Base-by-base conservation (phyloP, 768 basidiomycete genomes). In the Kwoniella botswanensis region DNA sequence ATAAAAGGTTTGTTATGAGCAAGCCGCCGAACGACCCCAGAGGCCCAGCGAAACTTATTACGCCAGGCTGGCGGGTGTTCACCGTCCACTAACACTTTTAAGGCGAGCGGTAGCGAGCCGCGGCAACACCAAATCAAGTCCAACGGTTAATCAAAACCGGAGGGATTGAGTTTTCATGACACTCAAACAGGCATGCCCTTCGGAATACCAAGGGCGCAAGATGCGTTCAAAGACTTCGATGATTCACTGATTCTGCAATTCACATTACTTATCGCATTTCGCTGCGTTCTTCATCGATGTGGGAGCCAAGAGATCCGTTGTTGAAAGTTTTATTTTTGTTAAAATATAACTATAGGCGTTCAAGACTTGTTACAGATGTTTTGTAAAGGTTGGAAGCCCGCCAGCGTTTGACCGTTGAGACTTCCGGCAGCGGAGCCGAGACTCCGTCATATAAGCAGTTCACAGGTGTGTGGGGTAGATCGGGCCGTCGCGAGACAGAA, bases 161-260 rank as follows among this genome's bases (percentile, higher is more conserved):
- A 65, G 71, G 71, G 71, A 77, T 71, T 75, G 74, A 74, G 72
- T 68, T 65, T n/a, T 77, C 73, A 78, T 74, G 88, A 90, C 89
- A 88, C 89, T 90, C 89, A 89, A 89, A 89, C 89, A 76, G 75
- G 75, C 75, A 76, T 76, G 87, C 90, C 86, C 88, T 85, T 86
- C 87, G 86, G 88, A 90, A 88, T 89, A 88, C 89, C 88, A 88
- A 86, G 87, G 86, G 89, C 86, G 88, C 89, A 90, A 90, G 88
- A 85, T 90, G 90, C 88, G 87, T 90, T 90, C 89, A 90, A 90
- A 90, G 88, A 89, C 88, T 90, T n/a, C 88, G 88, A 90, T 89
- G 89, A 89, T 89, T 89, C 88, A 89, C 88, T 88, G 88, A 88
- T 88, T 89, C 88, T 88, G 88, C 88, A 89, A 89, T 89, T 90